These are phyloP conservation scores for Penicillium fimorum DNA, from an alignment of 495 filamentous ascomycete genomes.

Conservation along the genomic window DNA sequence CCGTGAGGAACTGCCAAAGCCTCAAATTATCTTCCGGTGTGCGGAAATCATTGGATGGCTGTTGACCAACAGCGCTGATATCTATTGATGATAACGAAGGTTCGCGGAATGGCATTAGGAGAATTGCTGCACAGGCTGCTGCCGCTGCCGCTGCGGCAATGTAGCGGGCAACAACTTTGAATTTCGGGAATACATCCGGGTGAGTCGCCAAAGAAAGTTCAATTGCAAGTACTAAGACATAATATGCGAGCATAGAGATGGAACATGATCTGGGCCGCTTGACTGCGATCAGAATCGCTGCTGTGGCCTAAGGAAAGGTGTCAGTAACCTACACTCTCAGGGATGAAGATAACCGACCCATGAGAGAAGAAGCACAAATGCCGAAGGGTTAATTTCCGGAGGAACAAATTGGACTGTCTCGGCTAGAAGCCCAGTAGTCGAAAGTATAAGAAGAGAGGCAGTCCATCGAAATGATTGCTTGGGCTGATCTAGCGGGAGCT, in stretches of 20 bases:
- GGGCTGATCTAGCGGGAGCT: constrained; percentile 27
- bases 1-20: constrained; percentile 77
- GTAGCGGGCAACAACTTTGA: constrained; percentile 39
- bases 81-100: constrained; percentile 54
- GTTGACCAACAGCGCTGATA: constrained; percentile 58
- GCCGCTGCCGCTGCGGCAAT: constrained; percentile 44
- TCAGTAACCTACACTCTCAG: constrained; percentile 10
- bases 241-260: constrained; percentile 34
- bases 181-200: constrained; percentile 17
- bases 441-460: constrained; percentile 40
- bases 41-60: constrained; percentile 58
- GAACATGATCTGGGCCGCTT: constrained; percentile 50
- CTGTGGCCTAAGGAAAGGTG: constrained; percentile 36
- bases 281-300: constrained; percentile 43
- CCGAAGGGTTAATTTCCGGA: constrained; percentile 23
- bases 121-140: constrained; percentile 48
- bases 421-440: constrained; percentile 38
- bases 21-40: constrained; percentile 81
- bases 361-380: constrained; percentile 36
- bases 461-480: constrained; percentile 34
- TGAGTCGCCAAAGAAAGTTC: constrained; percentile 40
- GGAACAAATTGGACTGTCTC: constrained; percentile 42
- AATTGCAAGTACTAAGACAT: constrained; percentile 34
- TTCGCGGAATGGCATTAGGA: constrained; percentile 71
- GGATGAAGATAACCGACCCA: constrained; percentile 43